Base-by-base conservation (phyloP, 2,329 filamentous ascomycete species). In the Xylariaceae sp. region DNA sequence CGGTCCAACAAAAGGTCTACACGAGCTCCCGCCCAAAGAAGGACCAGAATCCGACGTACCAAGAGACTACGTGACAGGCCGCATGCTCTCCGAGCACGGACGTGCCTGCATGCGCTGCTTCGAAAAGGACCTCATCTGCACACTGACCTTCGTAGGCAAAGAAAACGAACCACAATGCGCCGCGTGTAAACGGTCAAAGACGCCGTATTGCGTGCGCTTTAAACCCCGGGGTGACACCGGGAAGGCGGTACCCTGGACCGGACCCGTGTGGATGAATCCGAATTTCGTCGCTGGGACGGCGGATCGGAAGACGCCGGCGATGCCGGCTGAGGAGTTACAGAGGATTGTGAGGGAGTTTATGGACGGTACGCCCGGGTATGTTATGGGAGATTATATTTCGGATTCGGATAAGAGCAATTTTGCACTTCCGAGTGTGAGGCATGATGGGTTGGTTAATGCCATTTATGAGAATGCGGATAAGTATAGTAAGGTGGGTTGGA, bases 101-200 rank as follows among this genome's bases (percentile, higher is more conserved):
- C 58, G 52, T 2, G 49, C 62, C n/a, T 71, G 69, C 52, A 51
- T 70, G 1, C 55, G 65, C 6, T 71, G 69, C 37, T 48, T 42
- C 2, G 61, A 65, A 13, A 67, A 69, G 17, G 64, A 55, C 1
- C 65, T 70, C 0, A 55, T 51, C 5, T 71, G 69, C 60, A 71
- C 69, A 6, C 62, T 70, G 0, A 60, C 51, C 8, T 70, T 62
- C 56, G 0, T 58, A 3, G 65, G 62, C 1, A 48, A 57, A n/a
- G 63, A 66, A 10, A n/a, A 4, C 1, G 65, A 62, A 11, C 23
- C 18, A 1, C 63, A 62, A 55, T 71, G 69, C 52, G 57, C 61
- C 1, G 67, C 64, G 1, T 71, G 69, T 17, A 57, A 56, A 15
- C 60, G 69, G 10, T 63, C 64, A 0, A 50, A 42, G 1, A 18